phyloP scores from a whole-genome alignment of 805 yeast species.

The Nakazawaea wickerhamii region DNA sequence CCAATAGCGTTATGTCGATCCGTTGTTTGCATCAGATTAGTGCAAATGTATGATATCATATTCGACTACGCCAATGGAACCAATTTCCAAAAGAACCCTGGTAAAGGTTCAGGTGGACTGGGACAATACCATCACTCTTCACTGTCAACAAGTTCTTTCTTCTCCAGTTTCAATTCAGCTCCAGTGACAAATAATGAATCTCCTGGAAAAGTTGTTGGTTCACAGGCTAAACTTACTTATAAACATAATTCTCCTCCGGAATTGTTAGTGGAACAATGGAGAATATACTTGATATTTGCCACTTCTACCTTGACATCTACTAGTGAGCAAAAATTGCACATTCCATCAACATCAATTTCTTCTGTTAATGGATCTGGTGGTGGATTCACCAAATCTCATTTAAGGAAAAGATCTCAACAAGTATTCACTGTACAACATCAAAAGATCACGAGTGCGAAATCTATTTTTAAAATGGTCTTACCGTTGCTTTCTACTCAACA shows the following conservation, averaged over 20 bases:
- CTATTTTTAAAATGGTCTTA: slow-evolving; percentile 80
- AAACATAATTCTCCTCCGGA: slow-evolving; percentile 51
- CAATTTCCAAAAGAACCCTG: slow-evolving; percentile 18
- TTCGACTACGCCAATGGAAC: slow-evolving; percentile 46
- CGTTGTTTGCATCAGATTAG: slow-evolving; percentile 81
- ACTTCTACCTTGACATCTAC: slow-evolving; percentile 90
- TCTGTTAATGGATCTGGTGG: slow-evolving; percentile 30
- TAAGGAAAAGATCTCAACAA: slow-evolving; percentile 73
- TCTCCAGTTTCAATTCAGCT: slow-evolving; percentile 1
- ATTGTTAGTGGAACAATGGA: slow-evolving; percentile 75
- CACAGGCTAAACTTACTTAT: not conserved
- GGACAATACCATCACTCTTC: slow-evolving; percentile 3
- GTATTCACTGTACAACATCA: slow-evolving; percentile 81
- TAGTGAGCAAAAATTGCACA: slow-evolving; percentile 72
- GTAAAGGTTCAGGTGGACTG: slow-evolving; percentile 14
- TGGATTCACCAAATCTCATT: slow-evolving; percentile 51
- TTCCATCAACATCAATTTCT: slow-evolving; percentile 33
- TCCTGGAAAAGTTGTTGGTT: not conserved
- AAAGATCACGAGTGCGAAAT: slow-evolving; percentile 86
- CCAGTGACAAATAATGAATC: not conserved
- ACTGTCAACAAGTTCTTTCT: slow-evolving; percentile 3
- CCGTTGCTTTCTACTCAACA: slow-evolving; percentile 75
- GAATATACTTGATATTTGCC: slow-evolving; percentile 76
- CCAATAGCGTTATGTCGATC: slow-evolving; percentile 92
- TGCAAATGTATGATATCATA: slow-evolving; percentile 74